Evolutionary conservation across 2,329 filamentous ascomycete genomes (phyloP), one percentile per base, ranked within the genome.

Genomic region (Epichloe glyceriae): DNA sequence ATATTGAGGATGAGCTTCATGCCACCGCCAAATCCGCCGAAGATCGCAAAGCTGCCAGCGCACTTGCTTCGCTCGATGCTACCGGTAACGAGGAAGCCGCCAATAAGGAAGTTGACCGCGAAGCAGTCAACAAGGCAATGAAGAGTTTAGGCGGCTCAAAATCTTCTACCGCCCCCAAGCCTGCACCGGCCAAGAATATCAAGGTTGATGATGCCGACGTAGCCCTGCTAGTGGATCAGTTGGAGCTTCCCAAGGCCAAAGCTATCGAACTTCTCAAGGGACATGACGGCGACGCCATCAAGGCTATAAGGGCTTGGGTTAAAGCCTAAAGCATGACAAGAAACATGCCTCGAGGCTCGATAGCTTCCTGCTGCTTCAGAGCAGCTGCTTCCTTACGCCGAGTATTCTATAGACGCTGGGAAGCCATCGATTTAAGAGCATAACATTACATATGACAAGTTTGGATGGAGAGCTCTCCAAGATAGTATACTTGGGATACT

Each of bases 141-240:
- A 79, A 82, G 70, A 75, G 74, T 43, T 70, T 88, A 37, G 68
- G 67, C 39, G 62, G 63, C 8, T 63, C 64, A 30, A 62, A 56
- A 47, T 42, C 60, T n/a, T 52, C 57, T 19, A 52, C 61, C 5
- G 55, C 58, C 11, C 54, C 60, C 4, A 58, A 61, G 17, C 52
- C 61, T 5, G 61, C 67, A 7, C 65, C 64, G 15, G 70, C 71
- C 55, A 82, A 78, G 68, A 78, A 76, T 61, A 76, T 89, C 61
- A 91, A 90, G 71, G 79, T 91, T 44, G 85, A 89, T 54, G 68
- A 78, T 5, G 80, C 76, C 3, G 85, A 91, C 64, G 83, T 91
- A 5, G 67, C 75, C 4, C 67, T 91, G 47, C 63, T 91, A 64
- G 83, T 85, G 12, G 80, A 86, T 46, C 77, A 90, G 63, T 73